Percentiles rank a stretch among this genome's conserved stretches.
Evolutionary conservation across 306 rosid genomes (phyloP).

Genomic region (Quercus berberidifolia): DNA sequence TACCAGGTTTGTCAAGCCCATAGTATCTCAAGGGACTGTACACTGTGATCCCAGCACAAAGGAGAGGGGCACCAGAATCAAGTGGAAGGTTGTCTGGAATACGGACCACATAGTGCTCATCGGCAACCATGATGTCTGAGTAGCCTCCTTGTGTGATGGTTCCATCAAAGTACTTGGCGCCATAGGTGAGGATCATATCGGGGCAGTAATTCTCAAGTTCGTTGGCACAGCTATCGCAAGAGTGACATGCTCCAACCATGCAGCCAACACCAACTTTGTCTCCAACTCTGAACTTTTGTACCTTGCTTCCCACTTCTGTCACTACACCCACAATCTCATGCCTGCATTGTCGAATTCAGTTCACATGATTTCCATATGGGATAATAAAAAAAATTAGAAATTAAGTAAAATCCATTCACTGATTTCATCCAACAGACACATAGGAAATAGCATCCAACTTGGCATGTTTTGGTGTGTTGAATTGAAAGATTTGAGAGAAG

Average conservation of each 20-base stretch:
- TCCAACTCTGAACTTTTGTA: conserved; percentile 15
- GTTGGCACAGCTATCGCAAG: conserved; percentile 3
- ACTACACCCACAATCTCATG: conserved; percentile 29
- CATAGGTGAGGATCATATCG: not conserved
- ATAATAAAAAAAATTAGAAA: not conserved
- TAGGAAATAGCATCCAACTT: too few species aligned
- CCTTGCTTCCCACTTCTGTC: conserved; percentile 22
- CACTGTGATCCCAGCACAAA: conserved; percentile 30
- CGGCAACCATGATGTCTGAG: conserved; percentile 17
- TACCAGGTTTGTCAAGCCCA: conserved; percentile 6
- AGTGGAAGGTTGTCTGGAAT: conserved; percentile 20
- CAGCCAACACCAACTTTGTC: conserved; percentile 26
- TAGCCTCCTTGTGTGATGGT: conserved; percentile 28
- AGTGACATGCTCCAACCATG: conserved; percentile 16
- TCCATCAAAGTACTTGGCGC: conserved; percentile 11
- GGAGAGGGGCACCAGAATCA: conserved; percentile 22
- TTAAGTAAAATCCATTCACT: not conserved
- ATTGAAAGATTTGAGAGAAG: too few species aligned
- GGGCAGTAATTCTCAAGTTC: conserved; percentile 27
- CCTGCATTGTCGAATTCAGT: not conserved
- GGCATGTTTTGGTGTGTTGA: not conserved
- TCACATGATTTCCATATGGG: too few species aligned
- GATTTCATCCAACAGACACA: not conserved
- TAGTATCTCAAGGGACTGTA: conserved; percentile 23
- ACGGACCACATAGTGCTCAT: not conserved